These are phyloP conservation scores for Penicillium diatomitis DNA, from an alignment of 495 filamentous ascomycete species.

Conservation along the genomic window DNA sequence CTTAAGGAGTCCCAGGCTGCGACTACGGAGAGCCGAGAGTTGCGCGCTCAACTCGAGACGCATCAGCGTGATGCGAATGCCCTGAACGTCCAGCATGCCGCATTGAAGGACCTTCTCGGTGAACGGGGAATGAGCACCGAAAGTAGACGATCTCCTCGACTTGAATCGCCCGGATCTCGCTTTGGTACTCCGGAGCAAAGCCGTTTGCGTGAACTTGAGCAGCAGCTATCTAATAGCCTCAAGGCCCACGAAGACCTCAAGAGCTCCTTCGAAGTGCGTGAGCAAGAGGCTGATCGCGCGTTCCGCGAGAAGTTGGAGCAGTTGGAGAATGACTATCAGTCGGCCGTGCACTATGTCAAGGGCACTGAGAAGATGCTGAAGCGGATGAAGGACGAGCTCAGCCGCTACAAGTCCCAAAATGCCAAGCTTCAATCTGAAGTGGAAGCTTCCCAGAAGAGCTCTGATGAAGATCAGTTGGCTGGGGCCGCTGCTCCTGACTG, in stretches of 20 bases:
- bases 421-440: constrained; percentile 73
- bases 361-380: constrained; percentile 98
- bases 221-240: constrained; percentile 69
- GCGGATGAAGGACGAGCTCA: constrained; percentile 93
- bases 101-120: constrained; percentile 82
- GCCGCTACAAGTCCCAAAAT: constrained; percentile 80
- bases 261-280: constrained; percentile 60
- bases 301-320: constrained; percentile 89
- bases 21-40: constrained; percentile 65
- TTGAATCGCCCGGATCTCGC: constrained; percentile 63
- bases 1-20: constrained; percentile 70
- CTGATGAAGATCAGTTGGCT: constrained; percentile 23
- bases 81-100: constrained; percentile 78
- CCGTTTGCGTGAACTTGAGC: constrained; percentile 82
- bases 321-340: constrained; percentile 93
- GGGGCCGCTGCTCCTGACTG: constrained; percentile 48
- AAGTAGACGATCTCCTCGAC: constrained; percentile 44
- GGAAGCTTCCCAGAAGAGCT: constrained; percentile 39
- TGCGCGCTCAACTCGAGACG: constrained; percentile 66
- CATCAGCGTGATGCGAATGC: constrained; percentile 87
- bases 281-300: constrained; percentile 71
- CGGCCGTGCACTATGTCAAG: constrained; percentile 99
- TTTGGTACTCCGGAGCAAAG: constrained; percentile 70
- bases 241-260: constrained; percentile 80
- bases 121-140: constrained; percentile 72